Evolutionary conservation across 1,284 basidiomycete genomes (phyloP).

Genomic region (Rhodotorula sp.): DNA sequence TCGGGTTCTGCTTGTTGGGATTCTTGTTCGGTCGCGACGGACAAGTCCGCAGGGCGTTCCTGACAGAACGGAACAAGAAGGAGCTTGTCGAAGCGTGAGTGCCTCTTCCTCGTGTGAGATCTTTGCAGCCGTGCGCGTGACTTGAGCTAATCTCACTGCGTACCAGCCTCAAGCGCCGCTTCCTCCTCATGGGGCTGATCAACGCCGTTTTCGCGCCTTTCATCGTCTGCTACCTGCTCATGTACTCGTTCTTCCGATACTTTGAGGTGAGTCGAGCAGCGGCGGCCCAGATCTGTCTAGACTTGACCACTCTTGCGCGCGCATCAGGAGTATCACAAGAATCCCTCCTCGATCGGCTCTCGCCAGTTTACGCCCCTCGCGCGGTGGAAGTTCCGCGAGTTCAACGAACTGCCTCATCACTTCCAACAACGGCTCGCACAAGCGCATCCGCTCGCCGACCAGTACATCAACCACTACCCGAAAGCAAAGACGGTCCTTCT

Average conservation of each 20-base stretch:
- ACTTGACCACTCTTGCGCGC: background rate
- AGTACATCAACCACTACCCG: constrained; percentile 96
- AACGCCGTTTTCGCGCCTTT: constrained; percentile 95
- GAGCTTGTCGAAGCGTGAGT: constrained; percentile 80
- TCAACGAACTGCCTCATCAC: constrained; percentile 94
- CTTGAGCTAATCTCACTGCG: background rate
- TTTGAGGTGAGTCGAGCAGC: constrained; percentile 70
- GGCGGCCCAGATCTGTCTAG: background rate
- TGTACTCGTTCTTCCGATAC: constrained; percentile 99
- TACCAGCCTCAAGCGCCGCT: constrained; percentile 70
- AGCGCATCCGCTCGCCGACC: constrained; percentile 82
- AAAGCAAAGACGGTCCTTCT: constrained; percentile 87
- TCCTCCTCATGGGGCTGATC: constrained; percentile 93
- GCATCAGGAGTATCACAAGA: constrained; percentile 90
- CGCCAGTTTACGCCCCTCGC: constrained; percentile 92
- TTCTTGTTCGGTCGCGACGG: constrained; percentile 87
- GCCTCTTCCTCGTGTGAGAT: too few relatives aligned
- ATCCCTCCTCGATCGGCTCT: constrained; percentile 88
- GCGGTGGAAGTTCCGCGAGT: constrained; percentile 98
- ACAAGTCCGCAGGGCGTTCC: constrained; percentile 81
- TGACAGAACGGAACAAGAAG: constrained; percentile 75
- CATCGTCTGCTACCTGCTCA: constrained; percentile 91
- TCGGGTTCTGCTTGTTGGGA: constrained; percentile 89
- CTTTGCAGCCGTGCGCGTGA: background rate
- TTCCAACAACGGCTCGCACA: constrained; percentile 82